Percentiles rank a stretch among this genome's conserved stretches.
These are phyloP conservation scores for Teratosphaeriaceae sp. DNA, from an alignment of 2,329 filamentous ascomycete species.

Conservation along the genomic window DNA sequence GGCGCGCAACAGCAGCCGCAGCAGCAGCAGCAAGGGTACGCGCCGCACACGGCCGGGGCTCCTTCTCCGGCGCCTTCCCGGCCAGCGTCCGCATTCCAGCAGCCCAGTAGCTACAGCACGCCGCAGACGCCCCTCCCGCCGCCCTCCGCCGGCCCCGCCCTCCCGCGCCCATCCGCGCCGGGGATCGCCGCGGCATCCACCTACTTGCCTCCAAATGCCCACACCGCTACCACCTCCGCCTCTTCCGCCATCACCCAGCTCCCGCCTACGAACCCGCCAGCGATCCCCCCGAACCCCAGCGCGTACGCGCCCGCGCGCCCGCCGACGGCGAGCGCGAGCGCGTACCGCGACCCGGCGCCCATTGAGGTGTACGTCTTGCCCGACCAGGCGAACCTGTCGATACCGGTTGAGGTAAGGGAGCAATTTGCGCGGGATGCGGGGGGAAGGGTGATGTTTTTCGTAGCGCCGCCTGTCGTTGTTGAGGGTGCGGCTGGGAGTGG, in stretches of 20 bases:
- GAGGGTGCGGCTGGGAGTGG: neutral
- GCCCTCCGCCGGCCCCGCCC: conserved; percentile 6
- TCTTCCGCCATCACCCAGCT: too few relatives aligned
- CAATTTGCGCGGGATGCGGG: conserved; percentile 70
- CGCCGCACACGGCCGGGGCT: conserved; percentile 8
- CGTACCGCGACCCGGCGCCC: conserved; percentile 69
- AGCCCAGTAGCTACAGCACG: neutral
- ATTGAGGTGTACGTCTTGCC: conserved; percentile 73
- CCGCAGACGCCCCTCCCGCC: conserved; percentile 20
- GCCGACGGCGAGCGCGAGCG: conserved; percentile 39
- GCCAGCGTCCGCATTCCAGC: neutral
- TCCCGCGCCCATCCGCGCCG: too few relatives aligned
- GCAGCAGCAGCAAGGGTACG: conserved; percentile 10
- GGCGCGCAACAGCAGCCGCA: conserved; percentile 16
- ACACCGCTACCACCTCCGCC: too few relatives aligned
- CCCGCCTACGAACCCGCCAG: too few relatives aligned
- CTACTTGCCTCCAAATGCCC: too few relatives aligned
- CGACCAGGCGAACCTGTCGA: conserved; percentile 63
- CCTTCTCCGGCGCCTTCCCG: conserved; percentile 3
- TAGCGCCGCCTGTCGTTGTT: conserved; percentile 59
- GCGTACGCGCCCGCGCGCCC: conserved; percentile 33
- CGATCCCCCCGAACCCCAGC: conserved; percentile 31
- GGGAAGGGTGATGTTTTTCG: conserved; percentile 77
- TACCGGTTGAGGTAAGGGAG: conserved; percentile 63
- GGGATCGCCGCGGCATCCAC: too few relatives aligned